Conservation (phyloP, 257 asterid species). For the Primulina tabacum region DNA sequence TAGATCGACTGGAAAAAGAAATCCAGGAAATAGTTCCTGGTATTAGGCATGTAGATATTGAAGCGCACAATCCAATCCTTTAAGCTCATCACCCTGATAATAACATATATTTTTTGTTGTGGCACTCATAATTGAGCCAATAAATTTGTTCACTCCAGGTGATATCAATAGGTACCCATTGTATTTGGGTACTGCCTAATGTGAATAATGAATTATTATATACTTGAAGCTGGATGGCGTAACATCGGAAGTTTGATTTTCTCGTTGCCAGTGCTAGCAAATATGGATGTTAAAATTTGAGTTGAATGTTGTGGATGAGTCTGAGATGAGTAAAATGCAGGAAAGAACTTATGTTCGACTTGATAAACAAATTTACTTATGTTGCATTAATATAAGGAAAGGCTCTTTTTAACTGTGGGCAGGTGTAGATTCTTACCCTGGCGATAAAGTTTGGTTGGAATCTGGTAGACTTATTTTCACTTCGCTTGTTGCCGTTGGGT, state of each 20-base stretch:
- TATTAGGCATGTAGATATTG: conserved; percentile 86
- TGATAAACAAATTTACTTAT: too few species aligned
- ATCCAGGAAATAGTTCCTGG: conserved; percentile 93
- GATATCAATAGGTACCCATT: conserved; percentile 3
- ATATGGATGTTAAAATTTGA: not conserved
- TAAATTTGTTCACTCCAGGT: conserved; percentile 11
- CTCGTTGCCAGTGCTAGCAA: not conserved
- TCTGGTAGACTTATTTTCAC: conserved; percentile 39
- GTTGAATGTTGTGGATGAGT: not conserved
- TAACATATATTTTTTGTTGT: not conserved
- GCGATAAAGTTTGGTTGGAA: conserved; percentile 75
- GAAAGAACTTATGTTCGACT: conserved; percentile 18
- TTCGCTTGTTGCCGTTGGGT: conserved; percentile 50
- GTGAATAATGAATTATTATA: conserved; percentile 16
- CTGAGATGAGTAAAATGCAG: conserved; percentile 24
- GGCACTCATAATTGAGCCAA: not conserved
- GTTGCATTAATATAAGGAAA: conserved; percentile 13
- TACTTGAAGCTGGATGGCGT: not conserved
- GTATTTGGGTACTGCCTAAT: not conserved
- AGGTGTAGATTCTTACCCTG: conserved; percentile 46
- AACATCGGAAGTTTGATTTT: not conserved
- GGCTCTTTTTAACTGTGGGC: conserved; percentile 32
- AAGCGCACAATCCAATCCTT: conserved; percentile 97
- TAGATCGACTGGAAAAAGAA: conserved; percentile 91
- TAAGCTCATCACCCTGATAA: conserved; percentile 38